phyloP scores from a whole-genome alignment of 2,329 filamentous ascomycete species.

The Boeremia lycopersici region DNA sequence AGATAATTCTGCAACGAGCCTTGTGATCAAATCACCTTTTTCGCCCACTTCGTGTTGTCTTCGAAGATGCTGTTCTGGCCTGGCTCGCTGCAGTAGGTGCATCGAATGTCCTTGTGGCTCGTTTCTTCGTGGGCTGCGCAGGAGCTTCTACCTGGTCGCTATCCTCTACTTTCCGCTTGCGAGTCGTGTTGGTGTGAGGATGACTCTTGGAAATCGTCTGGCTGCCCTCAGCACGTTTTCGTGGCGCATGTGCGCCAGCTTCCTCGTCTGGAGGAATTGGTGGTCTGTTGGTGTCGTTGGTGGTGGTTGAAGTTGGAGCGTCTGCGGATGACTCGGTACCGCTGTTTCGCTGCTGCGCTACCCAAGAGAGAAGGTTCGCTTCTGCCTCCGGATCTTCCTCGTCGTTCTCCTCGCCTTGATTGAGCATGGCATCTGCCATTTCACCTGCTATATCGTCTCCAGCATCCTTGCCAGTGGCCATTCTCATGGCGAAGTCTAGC shows the following conservation, averaged over 20 bases:
- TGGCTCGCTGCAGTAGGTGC: slow-evolving; percentile 47
- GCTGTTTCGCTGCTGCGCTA: slow-evolving; percentile 38
- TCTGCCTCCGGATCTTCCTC: slow-evolving; percentile 41
- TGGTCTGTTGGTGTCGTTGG: slow-evolving; percentile 18
- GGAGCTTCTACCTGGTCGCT: slow-evolving; percentile 17
- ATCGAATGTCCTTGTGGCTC: slow-evolving; percentile 39
- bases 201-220: background rate
- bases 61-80: slow-evolving; percentile 28
- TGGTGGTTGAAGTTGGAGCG: slow-evolving; percentile 16
- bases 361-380: slow-evolving; percentile 41
- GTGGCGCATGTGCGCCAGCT: background rate
- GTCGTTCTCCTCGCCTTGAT: slow-evolving; percentile 38
- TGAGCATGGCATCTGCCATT: slow-evolving; percentile 52
- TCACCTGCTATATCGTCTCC: slow-evolving; percentile 52
- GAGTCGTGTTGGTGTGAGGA: slow-evolving; percentile 21
- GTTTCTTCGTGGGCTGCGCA: slow-evolving; percentile 35
- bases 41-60: slow-evolving; percentile 15
- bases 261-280: slow-evolving; percentile 26
- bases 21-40: background rate
- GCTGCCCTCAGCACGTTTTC: background rate
- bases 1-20: background rate
- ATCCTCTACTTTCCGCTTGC: slow-evolving; percentile 43
- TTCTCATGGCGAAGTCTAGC: slow-evolving; percentile 52
- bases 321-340: slow-evolving; percentile 17
- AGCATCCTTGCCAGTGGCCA: slow-evolving; percentile 50